A percentile compares a stretch with the other conserved stretches of the same genome.
Evolutionary conservation across 192 early-diverging fungal species (phyloP).

Genomic region (Coemansia sp.): DNA sequence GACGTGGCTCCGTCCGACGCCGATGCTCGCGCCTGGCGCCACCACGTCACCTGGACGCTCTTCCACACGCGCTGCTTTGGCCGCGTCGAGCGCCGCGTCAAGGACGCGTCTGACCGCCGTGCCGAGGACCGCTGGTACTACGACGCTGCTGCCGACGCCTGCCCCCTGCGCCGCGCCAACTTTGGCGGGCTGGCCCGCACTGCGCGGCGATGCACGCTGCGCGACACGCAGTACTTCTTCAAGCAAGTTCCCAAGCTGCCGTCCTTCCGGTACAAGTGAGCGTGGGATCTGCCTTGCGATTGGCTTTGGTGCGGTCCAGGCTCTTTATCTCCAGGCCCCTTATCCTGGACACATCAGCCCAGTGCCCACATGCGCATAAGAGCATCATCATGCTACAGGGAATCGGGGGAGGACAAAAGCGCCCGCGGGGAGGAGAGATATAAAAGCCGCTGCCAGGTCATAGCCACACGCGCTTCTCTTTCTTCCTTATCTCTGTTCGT

Average conservation of each 20-base stretch:
- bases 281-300: neutral
- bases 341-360: constrained; percentile 2
- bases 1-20: constrained; percentile 39
- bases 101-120: constrained; percentile 54
- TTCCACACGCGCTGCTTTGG: constrained; percentile 55
- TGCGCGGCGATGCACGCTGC: constrained; percentile 57
- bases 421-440: neutral
- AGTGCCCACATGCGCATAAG: neutral
- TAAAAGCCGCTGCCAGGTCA: neutral
- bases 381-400: too few relatives aligned
- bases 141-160: constrained; percentile 47
- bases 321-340: constrained; percentile 1
- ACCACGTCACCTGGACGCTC: constrained; percentile 45
- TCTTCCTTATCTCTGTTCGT: constrained; percentile 13
- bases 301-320: constrained; percentile 2
- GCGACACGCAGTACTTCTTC: constrained; percentile 59
- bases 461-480: neutral
- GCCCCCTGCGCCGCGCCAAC: constrained; percentile 44
- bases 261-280: constrained; percentile 47
- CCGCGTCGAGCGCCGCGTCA: constrained; percentile 54
- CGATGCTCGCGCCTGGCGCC: constrained; percentile 34
- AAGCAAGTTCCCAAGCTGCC: constrained; percentile 59
- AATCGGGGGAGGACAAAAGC: neutral
- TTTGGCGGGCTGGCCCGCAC: constrained; percentile 57
- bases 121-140: constrained; percentile 60